These are phyloP conservation scores for Geotrichum klebahnii DNA, from an alignment of 1,139 yeast species.

Conservation along the genomic window DNA sequence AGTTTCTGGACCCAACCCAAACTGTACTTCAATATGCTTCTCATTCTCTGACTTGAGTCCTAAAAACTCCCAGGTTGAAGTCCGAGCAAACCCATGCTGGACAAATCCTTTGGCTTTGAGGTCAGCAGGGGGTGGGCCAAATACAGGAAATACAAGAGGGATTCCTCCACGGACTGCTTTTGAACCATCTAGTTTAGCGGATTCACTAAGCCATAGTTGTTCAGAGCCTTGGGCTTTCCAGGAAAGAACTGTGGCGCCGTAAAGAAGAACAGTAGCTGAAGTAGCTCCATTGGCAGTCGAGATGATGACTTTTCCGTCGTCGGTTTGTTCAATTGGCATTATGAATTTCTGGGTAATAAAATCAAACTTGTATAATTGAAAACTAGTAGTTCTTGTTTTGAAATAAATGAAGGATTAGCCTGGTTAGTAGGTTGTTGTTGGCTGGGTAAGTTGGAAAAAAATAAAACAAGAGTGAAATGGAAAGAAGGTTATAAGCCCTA, in stretches of 20 bases:
- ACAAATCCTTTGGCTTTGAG: slow-evolving; percentile 34
- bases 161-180: slow-evolving; percentile 96
- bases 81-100: slow-evolving; percentile 95
- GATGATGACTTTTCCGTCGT: slow-evolving; percentile 56
- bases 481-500: too few species aligned
- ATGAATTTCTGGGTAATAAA: too few species aligned
- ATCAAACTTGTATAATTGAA: too few species aligned
- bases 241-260: slow-evolving; percentile 83
- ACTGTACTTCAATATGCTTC: slow-evolving; percentile 61
- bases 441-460: too few species aligned
- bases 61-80: slow-evolving; percentile 82
- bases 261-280: slow-evolving; percentile 62
- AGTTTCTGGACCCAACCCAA: slow-evolving; percentile 82
- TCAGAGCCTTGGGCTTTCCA: slow-evolving; percentile 74
- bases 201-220: slow-evolving; percentile 55
- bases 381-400: too few species aligned
- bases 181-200: slow-evolving; percentile 82
- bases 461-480: too few species aligned
- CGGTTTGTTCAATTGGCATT: slow-evolving; percentile 64
- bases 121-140: slow-evolving; percentile 64
- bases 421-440: too few species aligned
- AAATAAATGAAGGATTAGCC: too few species aligned
- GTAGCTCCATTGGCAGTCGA: slow-evolving; percentile 54
- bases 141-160: slow-evolving; percentile 90
- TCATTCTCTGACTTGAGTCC: slow-evolving; percentile 68